These are phyloP conservation scores for Mortierella sp. DNA, from an alignment of 371 early-diverging fungal genomes.

Conservation along the genomic window DNA sequence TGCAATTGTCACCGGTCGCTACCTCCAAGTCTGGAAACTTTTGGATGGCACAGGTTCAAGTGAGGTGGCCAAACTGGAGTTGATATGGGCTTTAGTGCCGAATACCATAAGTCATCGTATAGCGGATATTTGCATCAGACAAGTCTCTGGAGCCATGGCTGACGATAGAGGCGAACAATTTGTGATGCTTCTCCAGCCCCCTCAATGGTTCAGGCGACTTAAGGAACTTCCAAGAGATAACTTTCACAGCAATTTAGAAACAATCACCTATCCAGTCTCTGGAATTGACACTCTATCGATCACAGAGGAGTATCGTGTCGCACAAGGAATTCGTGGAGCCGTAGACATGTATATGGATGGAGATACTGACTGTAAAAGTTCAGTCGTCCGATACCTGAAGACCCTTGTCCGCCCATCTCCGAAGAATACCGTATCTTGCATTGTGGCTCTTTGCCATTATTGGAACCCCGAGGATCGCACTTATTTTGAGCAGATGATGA, in stretches of 20 bases:
- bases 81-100: constrained; percentile 7
- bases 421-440: constrained; percentile 6
- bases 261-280: neutral
- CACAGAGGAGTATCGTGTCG: neutral
- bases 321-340: constrained; percentile 9
- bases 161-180: neutral
- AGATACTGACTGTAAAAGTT: neutral
- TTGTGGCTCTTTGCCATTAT: constrained; percentile 1
- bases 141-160: neutral
- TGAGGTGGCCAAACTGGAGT: neutral
- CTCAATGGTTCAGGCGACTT: constrained; percentile 1
- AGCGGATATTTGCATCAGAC: constrained; percentile 8
- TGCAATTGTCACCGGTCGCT: constrained; percentile 8
- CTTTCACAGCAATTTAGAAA: neutral
- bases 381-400: constrained; percentile 7
- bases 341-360: constrained; percentile 18
- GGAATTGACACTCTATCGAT: neutral
- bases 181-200: neutral
- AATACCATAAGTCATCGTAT: neutral
- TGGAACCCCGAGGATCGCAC: constrained; percentile 4
- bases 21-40: constrained; percentile 20
- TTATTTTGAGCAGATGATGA: constrained; percentile 3
- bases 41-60: neutral
- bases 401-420: constrained; percentile 11
- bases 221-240: neutral